Base-by-base conservation (phyloP, 2,329 filamentous ascomycete species). In the Penicillium sumatraense region DNA sequence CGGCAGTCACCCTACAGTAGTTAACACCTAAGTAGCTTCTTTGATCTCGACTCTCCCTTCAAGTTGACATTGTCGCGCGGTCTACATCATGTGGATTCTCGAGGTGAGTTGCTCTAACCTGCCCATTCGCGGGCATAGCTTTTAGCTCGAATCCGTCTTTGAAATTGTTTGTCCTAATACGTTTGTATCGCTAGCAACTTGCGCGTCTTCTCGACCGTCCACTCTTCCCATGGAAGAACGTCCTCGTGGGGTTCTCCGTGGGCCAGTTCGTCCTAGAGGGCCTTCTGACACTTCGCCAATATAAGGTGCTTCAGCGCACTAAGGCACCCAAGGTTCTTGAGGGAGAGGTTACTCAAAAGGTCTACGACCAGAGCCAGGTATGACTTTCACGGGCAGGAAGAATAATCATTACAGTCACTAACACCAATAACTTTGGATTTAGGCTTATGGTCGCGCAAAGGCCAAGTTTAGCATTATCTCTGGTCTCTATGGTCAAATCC, bases 361-460 rank as follows among this genome's bases (percentile, higher is more conserved):
- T 93, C 54, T 97, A 92, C 73, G 92, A 98, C 78, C 96, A 97
- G 76, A 92, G 89, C 72, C 93, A 96, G 78, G 86, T 87, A 76
- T 51, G 72, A 56, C 16, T 38, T 3, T 38, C 16, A 8, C 7
- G 16, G 10, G 10, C 8, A 9, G 35, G 3, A 57, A 36, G 13
- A 31, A 18, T 11, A 16, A 51, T 21, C 16, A 18, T 26, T n/a
- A 44, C 16, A 36, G 14, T 29, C 18, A 35, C 54, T 57, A 24
- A 57, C 27, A 3, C 11, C 38, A 11, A 42, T n/a, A 8, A 21
- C 23, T 31, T 26, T 16, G 9, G 23, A 31, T 18, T 23, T 41
- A 88, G 85, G 90, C 89, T 68, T 99, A 99, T 75, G 93, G 93
- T 69, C 90, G 95, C 68, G 93, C 93, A 71, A 99, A 99, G 80